Conservation (phyloP, 169 alveolate species). For the Toxoplasma gondii region DNA sequence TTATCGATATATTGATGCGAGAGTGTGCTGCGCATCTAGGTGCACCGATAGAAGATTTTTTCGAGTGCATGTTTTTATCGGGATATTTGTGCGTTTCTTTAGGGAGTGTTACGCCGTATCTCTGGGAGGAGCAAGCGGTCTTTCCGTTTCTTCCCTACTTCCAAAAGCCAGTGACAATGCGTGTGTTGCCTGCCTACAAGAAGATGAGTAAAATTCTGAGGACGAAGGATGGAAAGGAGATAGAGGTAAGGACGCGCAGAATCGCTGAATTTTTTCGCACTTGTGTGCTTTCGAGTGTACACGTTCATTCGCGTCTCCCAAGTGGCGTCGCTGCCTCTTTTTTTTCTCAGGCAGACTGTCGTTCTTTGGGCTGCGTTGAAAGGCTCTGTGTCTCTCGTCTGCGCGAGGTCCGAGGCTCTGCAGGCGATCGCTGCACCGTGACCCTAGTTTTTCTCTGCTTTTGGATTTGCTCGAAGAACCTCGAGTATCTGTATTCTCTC, state of each 20-base stretch:
- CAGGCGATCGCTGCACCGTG: too few relatives aligned
- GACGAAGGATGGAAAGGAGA: conserved; percentile 1
- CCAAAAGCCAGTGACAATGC: conserved; percentile 22
- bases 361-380: too few relatives aligned
- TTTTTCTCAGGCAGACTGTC: too few relatives aligned
- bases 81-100: neutral
- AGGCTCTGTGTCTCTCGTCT: too few relatives aligned
- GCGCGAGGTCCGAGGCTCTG: too few relatives aligned
- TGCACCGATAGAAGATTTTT: neutral
- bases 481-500: too few relatives aligned
- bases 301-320: too few relatives aligned
- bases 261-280: too few relatives aligned
- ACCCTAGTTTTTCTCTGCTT: too few relatives aligned
- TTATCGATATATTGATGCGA: neutral
- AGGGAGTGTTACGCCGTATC: conserved; percentile 15
- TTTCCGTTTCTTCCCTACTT: conserved; percentile 24
- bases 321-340: too few relatives aligned
- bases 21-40: neutral
- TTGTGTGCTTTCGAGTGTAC: too few relatives aligned
- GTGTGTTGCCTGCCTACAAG: conserved; percentile 40
- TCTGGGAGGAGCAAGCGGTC: conserved; percentile 30
- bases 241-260: neutral
- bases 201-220: neutral
- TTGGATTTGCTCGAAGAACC: too few relatives aligned
- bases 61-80: neutral